Base-by-base conservation (phyloP, 2,329 filamentous ascomycete genomes). In the Alternaria burnsii region DNA sequence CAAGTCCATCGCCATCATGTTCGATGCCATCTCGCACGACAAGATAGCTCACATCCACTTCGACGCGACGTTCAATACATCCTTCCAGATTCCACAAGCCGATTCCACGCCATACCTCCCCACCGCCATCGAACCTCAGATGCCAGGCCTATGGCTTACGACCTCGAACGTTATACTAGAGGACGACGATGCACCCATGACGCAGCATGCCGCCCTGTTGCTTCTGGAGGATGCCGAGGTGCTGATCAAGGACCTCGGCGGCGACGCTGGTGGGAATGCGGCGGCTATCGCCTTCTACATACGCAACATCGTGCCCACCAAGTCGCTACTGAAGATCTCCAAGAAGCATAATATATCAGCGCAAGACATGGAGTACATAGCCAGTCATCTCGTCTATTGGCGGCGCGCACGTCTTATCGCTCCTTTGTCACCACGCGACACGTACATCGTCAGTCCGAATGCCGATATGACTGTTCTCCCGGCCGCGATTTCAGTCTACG, bases 381-480 rank as follows among this genome's bases (percentile, higher is more conserved):
- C 94, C 10, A 91, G 92, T 59, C 95, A 98, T 80, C 90, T 99
- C 64, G 93, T 98, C 62, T 97, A 96, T 80, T 98, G 94, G 94
- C 89, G 95, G 24, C 90, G 94, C 58, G 95, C 94, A 47, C 91
- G 96, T 61, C 91, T 94, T 16, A 94, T 98, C 41, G 91, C 93
- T 5, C 95, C 95, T 0, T 86, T 99, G 6, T 93, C 97, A 73
- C 91, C 91, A 43, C 87, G 94, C 48, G 94, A 98, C 75, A 91
- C 90, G 11, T 99, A 98, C 78, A 91, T 98, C 34, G 87, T 97
- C 28, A 96, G 92, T 2, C 94, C 94, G 0, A 96, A 97, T 75
- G 93, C 93, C 62, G 90, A 97, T 71, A 86, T 93, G 70, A 83
- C 85, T 52, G 87, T 88, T 47, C 85, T 98, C 0, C 84, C 89